Conservation (phyloP, 2,329 filamentous ascomycete genomes). For the Stagonosporopsis tanaceti region DNA sequence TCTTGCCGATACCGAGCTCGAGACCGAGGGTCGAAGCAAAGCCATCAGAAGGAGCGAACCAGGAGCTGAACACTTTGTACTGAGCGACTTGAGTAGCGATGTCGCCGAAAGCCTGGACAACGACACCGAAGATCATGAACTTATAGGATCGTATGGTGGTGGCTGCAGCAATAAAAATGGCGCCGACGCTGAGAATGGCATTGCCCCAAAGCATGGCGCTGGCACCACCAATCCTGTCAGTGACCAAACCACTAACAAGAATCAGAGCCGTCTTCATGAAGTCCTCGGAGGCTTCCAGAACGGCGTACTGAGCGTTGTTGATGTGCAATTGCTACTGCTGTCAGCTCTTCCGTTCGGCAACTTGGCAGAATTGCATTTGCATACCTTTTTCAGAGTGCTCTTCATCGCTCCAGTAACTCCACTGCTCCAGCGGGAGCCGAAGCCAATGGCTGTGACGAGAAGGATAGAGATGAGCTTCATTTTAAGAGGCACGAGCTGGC, state of each 20-base stretch:
- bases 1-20: conserved; percentile 67
- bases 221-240: conserved; percentile 67
- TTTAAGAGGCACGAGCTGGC: conserved; percentile 24
- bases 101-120: conserved; percentile 67
- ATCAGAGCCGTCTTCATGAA: conserved; percentile 69
- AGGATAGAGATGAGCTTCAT: conserved; percentile 56
- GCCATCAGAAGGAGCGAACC: conserved; percentile 68
- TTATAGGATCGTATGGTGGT: conserved; percentile 64
- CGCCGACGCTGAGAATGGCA: conserved; percentile 64
- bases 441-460: conserved; percentile 63
- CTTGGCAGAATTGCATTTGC: neutral
- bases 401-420: conserved; percentile 69
- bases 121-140: conserved; percentile 66
- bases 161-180: conserved; percentile 66
- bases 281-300: conserved; percentile 67
- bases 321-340: conserved; percentile 59
- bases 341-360: conserved; percentile 1
- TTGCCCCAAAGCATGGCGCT: conserved; percentile 68
- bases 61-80: conserved; percentile 71
- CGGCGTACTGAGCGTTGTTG: conserved; percentile 66
- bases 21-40: conserved; percentile 69
- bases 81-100: conserved; percentile 70
- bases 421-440: conserved; percentile 67
- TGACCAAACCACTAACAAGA: conserved; percentile 63
- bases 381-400: conserved; percentile 64